These are phyloP conservation scores for Chaetomium globosum DNA, from an alignment of 2,329 filamentous ascomycete species.

Conservation along the genomic window DNA sequence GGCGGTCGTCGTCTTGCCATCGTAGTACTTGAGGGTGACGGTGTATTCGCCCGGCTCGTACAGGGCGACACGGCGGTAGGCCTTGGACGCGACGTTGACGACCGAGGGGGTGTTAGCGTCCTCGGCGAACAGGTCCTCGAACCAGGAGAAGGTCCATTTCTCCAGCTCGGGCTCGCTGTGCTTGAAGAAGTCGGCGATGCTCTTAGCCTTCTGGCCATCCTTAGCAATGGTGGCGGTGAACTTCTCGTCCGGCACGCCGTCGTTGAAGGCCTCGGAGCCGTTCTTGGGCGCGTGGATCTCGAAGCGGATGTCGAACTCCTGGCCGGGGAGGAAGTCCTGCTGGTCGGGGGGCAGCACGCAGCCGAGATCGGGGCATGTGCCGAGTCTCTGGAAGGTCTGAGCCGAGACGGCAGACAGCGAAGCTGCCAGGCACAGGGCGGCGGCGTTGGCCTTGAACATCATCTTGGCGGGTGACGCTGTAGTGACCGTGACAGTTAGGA, in stretches of 20 bases:
- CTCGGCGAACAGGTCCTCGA: slow-evolving; percentile 77
- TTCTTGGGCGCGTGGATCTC: slow-evolving; percentile 82
- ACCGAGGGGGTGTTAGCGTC: slow-evolving; percentile 69
- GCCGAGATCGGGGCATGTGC: slow-evolving; percentile 61
- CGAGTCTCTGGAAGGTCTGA: slow-evolving; percentile 63
- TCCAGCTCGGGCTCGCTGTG: slow-evolving; percentile 71
- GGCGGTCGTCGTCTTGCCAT: slow-evolving; percentile 69
- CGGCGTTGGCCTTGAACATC: slow-evolving; percentile 32
- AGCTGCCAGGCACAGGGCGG: slow-evolving; percentile 40
- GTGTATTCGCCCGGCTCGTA: slow-evolving; percentile 79
- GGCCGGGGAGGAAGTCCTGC: slow-evolving; percentile 80
- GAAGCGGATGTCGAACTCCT: slow-evolving; percentile 81
- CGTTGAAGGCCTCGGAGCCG: slow-evolving; percentile 74
- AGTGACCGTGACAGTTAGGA: background rate
- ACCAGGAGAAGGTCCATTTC: slow-evolving; percentile 83
- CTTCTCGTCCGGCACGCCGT: slow-evolving; percentile 68
- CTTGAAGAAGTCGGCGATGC: slow-evolving; percentile 68
- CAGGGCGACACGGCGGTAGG: slow-evolving; percentile 73
- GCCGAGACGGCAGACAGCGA: slow-evolving; percentile 50
- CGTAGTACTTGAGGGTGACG: slow-evolving; percentile 75
- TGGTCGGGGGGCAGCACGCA: slow-evolving; percentile 64
- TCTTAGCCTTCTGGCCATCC: slow-evolving; percentile 55
- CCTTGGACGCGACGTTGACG: slow-evolving; percentile 79
- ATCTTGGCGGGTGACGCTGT: slow-evolving; percentile 27
- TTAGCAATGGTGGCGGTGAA: slow-evolving; percentile 77